A percentile compares a stretch with the other conserved stretches of the same genome.
Conservation (phyloP, 2,329 filamentous ascomycete genomes). For the Fusarium miscanthi region DNA sequence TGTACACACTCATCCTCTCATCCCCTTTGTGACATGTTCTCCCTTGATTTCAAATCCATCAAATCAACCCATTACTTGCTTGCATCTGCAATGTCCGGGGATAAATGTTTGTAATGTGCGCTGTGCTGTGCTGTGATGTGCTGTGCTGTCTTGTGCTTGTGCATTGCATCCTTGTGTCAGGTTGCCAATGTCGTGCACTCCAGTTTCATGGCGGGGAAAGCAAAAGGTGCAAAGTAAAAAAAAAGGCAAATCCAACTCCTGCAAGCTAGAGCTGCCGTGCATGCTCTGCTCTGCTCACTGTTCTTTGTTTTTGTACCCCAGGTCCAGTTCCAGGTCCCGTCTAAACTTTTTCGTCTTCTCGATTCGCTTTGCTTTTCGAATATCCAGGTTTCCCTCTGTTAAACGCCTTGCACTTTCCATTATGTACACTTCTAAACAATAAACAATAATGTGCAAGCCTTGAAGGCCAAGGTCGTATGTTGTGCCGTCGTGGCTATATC, state of each 20-base stretch:
- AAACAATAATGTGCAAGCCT: conserved; percentile 38
- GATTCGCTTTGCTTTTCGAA: conserved; percentile 25
- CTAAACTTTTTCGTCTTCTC: conserved; percentile 42
- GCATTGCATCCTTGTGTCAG: conserved; percentile 18
- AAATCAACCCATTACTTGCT: conserved; percentile 26
- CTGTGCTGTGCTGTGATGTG: not conserved
- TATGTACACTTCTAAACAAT: conserved; percentile 45
- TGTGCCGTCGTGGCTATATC: conserved; percentile 42
- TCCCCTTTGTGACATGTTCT: conserved; percentile 27
- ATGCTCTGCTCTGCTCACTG: conserved; percentile 14
- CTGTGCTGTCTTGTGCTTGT: conserved; percentile 10
- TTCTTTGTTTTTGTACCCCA: conserved; percentile 28
- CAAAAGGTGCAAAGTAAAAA: conserved; percentile 17
- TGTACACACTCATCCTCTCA: conserved; percentile 32
- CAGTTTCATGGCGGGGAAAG: conserved; percentile 14
- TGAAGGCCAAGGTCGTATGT: conserved; percentile 21
- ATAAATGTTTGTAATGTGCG: conserved; percentile 19
- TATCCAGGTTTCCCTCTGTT: conserved; percentile 30
- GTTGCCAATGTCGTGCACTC: conserved; percentile 16
- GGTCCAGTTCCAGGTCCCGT: conserved; percentile 23
- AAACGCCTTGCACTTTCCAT: conserved; percentile 37
- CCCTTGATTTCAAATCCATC: conserved; percentile 22
- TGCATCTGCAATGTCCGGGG: conserved; percentile 27
- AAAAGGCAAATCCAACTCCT: conserved; percentile 38
- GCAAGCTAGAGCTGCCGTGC: conserved; percentile 20